Evolutionary conservation across 2,329 filamentous ascomycete genomes (phyloP).

Genomic region (Aspergillus versicolor): DNA sequence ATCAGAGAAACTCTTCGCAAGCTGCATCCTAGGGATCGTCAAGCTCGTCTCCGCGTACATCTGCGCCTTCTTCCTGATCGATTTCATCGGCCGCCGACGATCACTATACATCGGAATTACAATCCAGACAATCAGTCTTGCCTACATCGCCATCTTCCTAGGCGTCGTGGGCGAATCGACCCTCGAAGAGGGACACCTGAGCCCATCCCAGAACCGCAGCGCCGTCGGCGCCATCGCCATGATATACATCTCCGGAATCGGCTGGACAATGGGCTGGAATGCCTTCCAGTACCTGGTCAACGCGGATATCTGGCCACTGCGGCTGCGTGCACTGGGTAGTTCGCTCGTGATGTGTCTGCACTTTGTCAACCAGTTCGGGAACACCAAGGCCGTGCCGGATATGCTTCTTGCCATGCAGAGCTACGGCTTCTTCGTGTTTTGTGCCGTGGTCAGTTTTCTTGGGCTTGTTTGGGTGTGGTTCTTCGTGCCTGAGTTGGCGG

Average conservation of each 20-base stretch:
- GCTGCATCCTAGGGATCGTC: slow-evolving; percentile 72
- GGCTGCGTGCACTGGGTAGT: slow-evolving; percentile 69
- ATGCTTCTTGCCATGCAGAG: slow-evolving; percentile 64
- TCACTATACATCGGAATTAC: slow-evolving; percentile 62
- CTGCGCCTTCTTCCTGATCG: slow-evolving; percentile 76
- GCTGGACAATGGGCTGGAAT: slow-evolving; percentile 73
- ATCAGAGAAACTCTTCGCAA: slow-evolving; percentile 69
- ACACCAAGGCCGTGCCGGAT: slow-evolving; percentile 69
- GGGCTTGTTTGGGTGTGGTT: slow-evolving; percentile 62
- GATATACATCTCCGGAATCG: slow-evolving; percentile 69
- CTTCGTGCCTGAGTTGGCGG: slow-evolving; percentile 68
- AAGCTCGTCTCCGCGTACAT: slow-evolving; percentile 67
- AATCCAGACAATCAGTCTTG: slow-evolving; percentile 60
- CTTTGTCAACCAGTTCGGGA: slow-evolving; percentile 77
- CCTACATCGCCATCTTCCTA: slow-evolving; percentile 63
- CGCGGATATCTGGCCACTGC: slow-evolving; percentile 73
- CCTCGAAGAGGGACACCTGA: slow-evolving; percentile 52
- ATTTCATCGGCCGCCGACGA: slow-evolving; percentile 73
- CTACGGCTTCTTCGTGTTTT: slow-evolving; percentile 74
- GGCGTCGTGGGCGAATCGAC: slow-evolving; percentile 57
- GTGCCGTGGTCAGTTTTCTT: slow-evolving; percentile 61
- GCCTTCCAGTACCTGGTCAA: slow-evolving; percentile 76
- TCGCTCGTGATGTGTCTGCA: slow-evolving; percentile 75
- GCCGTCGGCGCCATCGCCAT: slow-evolving; percentile 67
- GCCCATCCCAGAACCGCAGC: slow-evolving; percentile 51